A percentile compares a stretch with the other conserved stretches of the same genome.
phyloP scores from a whole-genome alignment of 768 basidiomycete species.

The Sistotremastrum suecicum region DNA sequence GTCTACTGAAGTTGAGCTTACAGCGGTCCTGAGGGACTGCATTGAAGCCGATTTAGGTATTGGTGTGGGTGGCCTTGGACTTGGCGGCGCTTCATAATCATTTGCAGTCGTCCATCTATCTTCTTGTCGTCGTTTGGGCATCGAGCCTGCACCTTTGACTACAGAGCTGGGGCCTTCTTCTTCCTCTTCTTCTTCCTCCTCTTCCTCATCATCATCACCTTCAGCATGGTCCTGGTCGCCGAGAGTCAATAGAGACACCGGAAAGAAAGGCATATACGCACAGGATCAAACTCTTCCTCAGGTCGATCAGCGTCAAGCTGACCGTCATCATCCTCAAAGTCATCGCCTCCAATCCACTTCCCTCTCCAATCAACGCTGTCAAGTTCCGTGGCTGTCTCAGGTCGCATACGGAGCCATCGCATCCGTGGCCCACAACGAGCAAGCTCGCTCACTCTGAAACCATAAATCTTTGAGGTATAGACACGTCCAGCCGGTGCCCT shows the following conservation, averaged over 20 bases:
- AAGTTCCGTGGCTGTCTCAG: constrained; percentile 64
- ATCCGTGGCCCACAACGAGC: constrained; percentile 93
- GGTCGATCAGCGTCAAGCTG: constrained; percentile 41
- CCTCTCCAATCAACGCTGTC: constrained; percentile 87
- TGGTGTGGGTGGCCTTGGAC: no score
- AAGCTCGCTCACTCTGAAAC: constrained; percentile 92
- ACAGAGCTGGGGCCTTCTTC: no score
- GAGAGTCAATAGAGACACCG: not conserved
- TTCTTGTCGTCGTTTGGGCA: no score
- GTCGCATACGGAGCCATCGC: constrained; percentile 88
- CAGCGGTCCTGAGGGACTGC: no score
- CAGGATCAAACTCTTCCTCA: constrained; percentile 82
- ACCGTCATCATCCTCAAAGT: constrained; percentile 52
- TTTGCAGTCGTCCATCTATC: no score
- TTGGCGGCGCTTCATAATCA: no score
- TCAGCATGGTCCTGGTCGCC: constrained; percentile 23
- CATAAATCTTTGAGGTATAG: constrained; percentile 88
- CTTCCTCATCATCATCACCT: constrained; percentile 39
- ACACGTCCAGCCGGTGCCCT: constrained; percentile 77
- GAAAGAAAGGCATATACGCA: constrained; percentile 19
- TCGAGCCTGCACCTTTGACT: no score
- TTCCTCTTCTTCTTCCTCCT: constrained; percentile 35
- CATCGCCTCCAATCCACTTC: constrained; percentile 59
- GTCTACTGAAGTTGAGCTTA: no score
- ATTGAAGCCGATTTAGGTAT: no score